Percentiles rank a stretch among this genome's conserved stretches.
These are phyloP conservation scores for Zygosaccharomyces gambellarensis DNA, from an alignment of 805 yeast genomes.

Conservation along the genomic window DNA sequence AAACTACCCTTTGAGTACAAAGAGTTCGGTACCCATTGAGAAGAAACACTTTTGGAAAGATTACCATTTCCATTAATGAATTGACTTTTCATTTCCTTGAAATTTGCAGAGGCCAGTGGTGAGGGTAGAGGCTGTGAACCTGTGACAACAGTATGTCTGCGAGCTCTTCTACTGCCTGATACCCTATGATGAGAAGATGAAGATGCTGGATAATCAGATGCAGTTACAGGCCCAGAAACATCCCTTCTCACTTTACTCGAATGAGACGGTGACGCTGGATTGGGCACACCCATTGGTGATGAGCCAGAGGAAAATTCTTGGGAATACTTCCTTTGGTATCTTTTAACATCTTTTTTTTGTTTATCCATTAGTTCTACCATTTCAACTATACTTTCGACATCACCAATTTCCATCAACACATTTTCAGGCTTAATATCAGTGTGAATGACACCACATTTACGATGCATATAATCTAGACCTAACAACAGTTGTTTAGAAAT, in stretches of 20 bases:
- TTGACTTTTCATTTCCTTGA: conserved; percentile 33
- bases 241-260: not conserved
- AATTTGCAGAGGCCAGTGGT: conserved; percentile 58
- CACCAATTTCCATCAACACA: conserved; percentile 74
- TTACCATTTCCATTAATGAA: conserved; percentile 17
- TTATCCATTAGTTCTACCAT: conserved; percentile 59
- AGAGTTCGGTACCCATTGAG: conserved; percentile 13
- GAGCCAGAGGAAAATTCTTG: conserved; percentile 14
- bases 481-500: conserved; percentile 72
- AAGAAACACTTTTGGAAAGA: conserved; percentile 10
- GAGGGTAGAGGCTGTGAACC: conserved; percentile 94
- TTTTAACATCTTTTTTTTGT: conserved; percentile 42
- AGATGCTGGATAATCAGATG: conserved; percentile 5
- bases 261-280: conserved; percentile 11
- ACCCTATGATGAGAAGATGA: conserved; percentile 11
- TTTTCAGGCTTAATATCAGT: conserved; percentile 77
- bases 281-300: conserved; percentile 8
- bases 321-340: conserved; percentile 39
- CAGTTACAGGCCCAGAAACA: not conserved
- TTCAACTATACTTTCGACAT: conserved; percentile 70
- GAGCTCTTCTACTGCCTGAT: conserved; percentile 41
- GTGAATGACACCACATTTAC: conserved; percentile 64
- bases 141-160: conserved; percentile 73
- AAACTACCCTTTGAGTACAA: conserved; percentile 12
- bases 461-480: conserved; percentile 61